Percentiles rank a stretch among this genome's conserved stretches.
Evolutionary conservation across 441 rosid genomes (phyloP).

Genomic region (Pelargonium hybrid): DNA sequence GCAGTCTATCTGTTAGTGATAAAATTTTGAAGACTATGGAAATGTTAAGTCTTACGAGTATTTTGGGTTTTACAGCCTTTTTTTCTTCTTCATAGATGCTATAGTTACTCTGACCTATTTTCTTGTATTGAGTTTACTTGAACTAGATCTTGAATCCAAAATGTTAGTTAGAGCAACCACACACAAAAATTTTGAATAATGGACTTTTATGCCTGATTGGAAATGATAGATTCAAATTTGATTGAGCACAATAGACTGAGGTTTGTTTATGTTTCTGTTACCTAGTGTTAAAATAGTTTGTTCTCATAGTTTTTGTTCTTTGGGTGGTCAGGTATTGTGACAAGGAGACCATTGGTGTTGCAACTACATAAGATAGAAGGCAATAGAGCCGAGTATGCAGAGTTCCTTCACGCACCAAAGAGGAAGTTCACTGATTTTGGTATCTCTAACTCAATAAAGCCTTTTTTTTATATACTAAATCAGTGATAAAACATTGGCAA

Average conservation of each 20-base stretch:
- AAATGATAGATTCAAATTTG: background rate
- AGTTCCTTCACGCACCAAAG: slow-evolving; percentile 86
- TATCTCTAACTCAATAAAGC: slow-evolving; percentile 23
- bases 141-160: background rate
- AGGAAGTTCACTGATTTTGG: slow-evolving; percentile 75
- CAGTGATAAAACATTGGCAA: background rate
- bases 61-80: too few relatives aligned
- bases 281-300: background rate
- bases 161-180: background rate
- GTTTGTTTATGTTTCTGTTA: too few relatives aligned
- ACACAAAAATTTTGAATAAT: background rate
- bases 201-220: background rate
- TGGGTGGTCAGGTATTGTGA: slow-evolving; percentile 57
- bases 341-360: slow-evolving; percentile 89
- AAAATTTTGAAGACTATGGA: background rate
- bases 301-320: slow-evolving; percentile 4
- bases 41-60: background rate
- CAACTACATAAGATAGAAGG: slow-evolving; percentile 85
- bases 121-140: slow-evolving; percentile 1
- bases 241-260: background rate
- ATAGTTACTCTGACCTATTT: background rate
- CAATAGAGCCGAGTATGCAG: slow-evolving; percentile 70
- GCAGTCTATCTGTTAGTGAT: background rate
- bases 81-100: too few relatives aligned
- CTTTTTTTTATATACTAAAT: too few relatives aligned